Percentiles rank a stretch among this genome's conserved stretches.
Conservation (phyloP, 768 basidiomycete genomes). For the Tremella fuciformis region DNA sequence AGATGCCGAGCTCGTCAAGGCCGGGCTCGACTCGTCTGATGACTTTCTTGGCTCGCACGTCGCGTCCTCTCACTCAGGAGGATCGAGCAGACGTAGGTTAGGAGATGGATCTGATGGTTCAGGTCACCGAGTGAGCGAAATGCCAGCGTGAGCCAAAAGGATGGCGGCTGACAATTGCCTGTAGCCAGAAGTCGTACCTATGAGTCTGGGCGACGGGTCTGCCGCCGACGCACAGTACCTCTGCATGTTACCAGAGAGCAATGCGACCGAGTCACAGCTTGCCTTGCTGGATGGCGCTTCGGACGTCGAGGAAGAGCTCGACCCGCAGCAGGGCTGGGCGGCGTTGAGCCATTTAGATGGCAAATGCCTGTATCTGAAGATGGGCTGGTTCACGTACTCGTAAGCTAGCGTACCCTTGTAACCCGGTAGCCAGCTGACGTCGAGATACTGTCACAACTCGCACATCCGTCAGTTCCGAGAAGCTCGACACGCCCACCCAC, state of each 20-base stretch:
- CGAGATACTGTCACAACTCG: conserved; percentile 68
- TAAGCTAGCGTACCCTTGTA: too few relatives aligned
- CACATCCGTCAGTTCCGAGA: conserved; percentile 97
- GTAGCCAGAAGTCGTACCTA: conserved; percentile 30
- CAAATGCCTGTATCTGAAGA: conserved; percentile 44
- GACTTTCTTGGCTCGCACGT: background rate
- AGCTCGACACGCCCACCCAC: conserved; percentile 63
- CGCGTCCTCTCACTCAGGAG: background rate
- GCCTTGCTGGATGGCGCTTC: conserved; percentile 13
- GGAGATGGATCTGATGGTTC: too few relatives aligned
- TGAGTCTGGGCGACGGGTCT: conserved; percentile 21
- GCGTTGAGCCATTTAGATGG: conserved; percentile 44
- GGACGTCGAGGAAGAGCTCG: conserved; percentile 18
- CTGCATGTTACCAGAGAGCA: conserved; percentile 41
- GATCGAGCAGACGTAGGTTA: conserved; percentile 3
- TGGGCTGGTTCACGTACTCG: conserved; percentile 76
- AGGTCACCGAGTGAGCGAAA: background rate
- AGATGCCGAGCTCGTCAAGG: conserved; percentile 29
- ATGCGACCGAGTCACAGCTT: conserved; percentile 26
- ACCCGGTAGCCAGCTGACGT: background rate
- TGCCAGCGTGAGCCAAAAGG: background rate
- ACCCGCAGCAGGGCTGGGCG: conserved; percentile 39
- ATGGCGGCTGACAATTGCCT: conserved; percentile 9
- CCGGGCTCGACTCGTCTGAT: background rate
- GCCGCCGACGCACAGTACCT: conserved; percentile 30